Conservation (phyloP, 129 eudicot species). For the Dittrichia graveolens region DNA sequence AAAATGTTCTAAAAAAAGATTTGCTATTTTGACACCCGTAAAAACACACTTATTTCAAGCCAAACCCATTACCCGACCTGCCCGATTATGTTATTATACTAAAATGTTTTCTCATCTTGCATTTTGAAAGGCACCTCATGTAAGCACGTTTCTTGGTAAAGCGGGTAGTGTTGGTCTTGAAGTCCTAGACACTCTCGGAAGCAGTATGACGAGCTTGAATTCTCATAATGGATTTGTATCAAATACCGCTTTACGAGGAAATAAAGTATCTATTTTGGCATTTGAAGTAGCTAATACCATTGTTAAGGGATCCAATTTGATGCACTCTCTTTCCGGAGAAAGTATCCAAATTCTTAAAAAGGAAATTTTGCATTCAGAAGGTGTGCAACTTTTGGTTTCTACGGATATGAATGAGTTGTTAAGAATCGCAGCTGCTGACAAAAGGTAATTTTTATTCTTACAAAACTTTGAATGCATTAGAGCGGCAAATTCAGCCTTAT, state of each 20-base stretch:
- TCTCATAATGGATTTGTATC: slow-evolving; percentile 66
- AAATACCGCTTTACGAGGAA: slow-evolving; percentile 67
- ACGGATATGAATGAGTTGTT: slow-evolving; percentile 82
- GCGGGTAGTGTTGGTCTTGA: slow-evolving; percentile 79
- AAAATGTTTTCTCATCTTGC: slow-evolving; percentile 8
- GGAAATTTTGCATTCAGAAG: slow-evolving; percentile 77
- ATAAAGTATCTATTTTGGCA: slow-evolving; percentile 70
- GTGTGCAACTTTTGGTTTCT: slow-evolving; percentile 80
- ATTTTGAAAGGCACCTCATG: slow-evolving; percentile 61
- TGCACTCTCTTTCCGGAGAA: slow-evolving; percentile 86
- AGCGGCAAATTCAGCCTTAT: not conserved
- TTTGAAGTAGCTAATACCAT: slow-evolving; percentile 98
- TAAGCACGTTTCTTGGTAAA: slow-evolving; percentile 81
- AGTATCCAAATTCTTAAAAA: slow-evolving; percentile 59
- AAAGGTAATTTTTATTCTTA: slow-evolving; percentile 55
- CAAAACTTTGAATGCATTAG: not conserved
- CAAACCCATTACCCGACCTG: not conserved
- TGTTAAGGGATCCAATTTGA: slow-evolving; percentile 72
- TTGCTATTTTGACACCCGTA: too few species aligned
- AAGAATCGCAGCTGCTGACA: slow-evolving; percentile 85
- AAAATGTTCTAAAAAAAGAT: not conserved
- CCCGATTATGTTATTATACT: slow-evolving; percentile 1
- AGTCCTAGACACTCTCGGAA: slow-evolving; percentile 79
- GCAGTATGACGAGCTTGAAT: slow-evolving; percentile 85
- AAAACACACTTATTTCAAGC: not conserved